A percentile compares a stretch with the other conserved stretches of the same genome.
Conservation (phyloP, 805 yeast species). For the Nakazawaea siamensis region DNA sequence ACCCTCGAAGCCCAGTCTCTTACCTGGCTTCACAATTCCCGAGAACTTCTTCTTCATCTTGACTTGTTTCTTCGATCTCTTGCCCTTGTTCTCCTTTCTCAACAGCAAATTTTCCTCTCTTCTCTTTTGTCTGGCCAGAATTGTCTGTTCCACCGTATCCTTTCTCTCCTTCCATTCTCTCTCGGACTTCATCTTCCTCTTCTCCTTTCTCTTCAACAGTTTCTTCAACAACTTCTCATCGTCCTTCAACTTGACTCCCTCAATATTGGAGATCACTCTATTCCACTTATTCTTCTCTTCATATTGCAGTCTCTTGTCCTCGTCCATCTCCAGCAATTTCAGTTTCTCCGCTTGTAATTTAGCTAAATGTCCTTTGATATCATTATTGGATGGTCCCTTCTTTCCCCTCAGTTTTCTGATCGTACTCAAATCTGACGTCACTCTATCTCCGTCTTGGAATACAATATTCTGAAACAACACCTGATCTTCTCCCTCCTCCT, state of each 20-base stretch:
- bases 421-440: slow-evolving; percentile 62
- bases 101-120: slow-evolving; percentile 87
- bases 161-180: slow-evolving; percentile 90
- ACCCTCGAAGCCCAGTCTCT: slow-evolving; percentile 92
- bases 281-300: slow-evolving; percentile 81
- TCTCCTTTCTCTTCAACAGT: slow-evolving; percentile 77
- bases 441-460: slow-evolving; percentile 74
- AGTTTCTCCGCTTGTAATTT: slow-evolving; percentile 68
- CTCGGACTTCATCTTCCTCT: slow-evolving; percentile 78
- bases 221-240: slow-evolving; percentile 83
- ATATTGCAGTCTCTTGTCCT: slow-evolving; percentile 49
- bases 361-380: slow-evolving; percentile 72
- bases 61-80: slow-evolving; percentile 64
- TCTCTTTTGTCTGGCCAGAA: slow-evolving; percentile 71
- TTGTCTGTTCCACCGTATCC: slow-evolving; percentile 66
- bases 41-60: slow-evolving; percentile 60
- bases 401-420: slow-evolving; percentile 50
- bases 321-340: slow-evolving; percentile 49
- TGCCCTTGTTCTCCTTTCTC: slow-evolving; percentile 79
- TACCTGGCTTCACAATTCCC: slow-evolving; percentile 31
- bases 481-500: slow-evolving; percentile 24
- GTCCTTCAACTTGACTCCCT: slow-evolving; percentile 82
- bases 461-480: slow-evolving; percentile 76
- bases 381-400: slow-evolving; percentile 84
- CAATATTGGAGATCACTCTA: slow-evolving; percentile 74